These are phyloP conservation scores for Borovskyia barvae DNA, from an alignment of 208 protist species.

Conservation along the genomic window DNA sequence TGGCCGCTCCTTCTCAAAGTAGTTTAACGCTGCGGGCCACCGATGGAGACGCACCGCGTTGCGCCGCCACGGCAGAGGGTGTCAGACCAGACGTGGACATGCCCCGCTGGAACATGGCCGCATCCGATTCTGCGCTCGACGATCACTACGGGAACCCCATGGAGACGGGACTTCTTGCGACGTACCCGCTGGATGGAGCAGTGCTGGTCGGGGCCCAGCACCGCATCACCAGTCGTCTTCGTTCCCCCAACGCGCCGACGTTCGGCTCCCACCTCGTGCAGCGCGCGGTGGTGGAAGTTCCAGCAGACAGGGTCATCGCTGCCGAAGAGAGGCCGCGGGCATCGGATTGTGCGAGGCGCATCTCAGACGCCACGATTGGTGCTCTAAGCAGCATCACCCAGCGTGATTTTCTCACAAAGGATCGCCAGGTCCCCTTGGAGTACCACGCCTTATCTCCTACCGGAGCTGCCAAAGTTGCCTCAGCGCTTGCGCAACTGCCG, in stretches of 20 bases:
- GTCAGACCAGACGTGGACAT: not conserved
- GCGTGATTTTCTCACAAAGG: too few species aligned
- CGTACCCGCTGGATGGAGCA: not conserved
- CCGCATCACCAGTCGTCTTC: constrained; percentile 43
- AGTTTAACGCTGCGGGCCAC: constrained; percentile 15
- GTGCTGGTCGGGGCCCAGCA: constrained; percentile 1
- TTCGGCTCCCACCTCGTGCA: constrained; percentile 55
- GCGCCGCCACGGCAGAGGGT: not conserved
- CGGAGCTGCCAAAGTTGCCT: too few species aligned
- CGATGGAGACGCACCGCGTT: not conserved
- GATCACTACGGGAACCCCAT: not conserved
- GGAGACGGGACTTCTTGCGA: not conserved
- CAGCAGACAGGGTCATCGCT: not conserved
- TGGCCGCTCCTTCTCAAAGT: too few species aligned
- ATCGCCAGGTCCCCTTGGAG: too few species aligned
- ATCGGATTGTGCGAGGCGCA: too few species aligned
- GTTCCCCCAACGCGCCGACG: constrained; percentile 39
- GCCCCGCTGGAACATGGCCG: too few species aligned
- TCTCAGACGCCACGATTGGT: too few species aligned
- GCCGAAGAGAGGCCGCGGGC: too few species aligned
- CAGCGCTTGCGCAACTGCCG: too few species aligned
- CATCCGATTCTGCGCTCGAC: too few species aligned
- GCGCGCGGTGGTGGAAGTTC: constrained; percentile 13
- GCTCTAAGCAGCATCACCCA: too few species aligned
- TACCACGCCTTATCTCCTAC: too few species aligned